Evolutionary conservation across 2,329 filamentous ascomycete species (phyloP).

Genomic region (Scedosporium dehoogii): DNA sequence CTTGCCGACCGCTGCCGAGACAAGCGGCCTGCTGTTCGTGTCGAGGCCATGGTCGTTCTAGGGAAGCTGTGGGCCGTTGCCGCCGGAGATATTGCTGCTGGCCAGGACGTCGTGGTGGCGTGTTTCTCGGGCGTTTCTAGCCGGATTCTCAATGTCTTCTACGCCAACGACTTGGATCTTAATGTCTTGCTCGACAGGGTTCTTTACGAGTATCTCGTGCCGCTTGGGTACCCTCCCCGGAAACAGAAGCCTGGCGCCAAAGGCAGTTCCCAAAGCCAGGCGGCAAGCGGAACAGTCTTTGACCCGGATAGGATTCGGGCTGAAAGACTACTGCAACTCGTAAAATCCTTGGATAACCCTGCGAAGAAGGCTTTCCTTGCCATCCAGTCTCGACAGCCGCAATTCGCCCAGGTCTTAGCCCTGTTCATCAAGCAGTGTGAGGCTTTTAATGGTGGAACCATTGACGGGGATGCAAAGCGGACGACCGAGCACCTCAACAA

Average conservation of each 20-base stretch:
- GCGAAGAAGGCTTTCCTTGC: slow-evolving; percentile 84
- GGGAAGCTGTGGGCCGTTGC: slow-evolving; percentile 91
- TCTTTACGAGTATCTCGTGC: slow-evolving; percentile 80
- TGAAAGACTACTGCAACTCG: slow-evolving; percentile 73
- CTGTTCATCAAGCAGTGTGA: slow-evolving; percentile 80
- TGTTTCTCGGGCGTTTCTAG: slow-evolving; percentile 77
- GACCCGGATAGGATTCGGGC: slow-evolving; percentile 71
- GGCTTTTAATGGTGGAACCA: slow-evolving; percentile 78
- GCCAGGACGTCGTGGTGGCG: slow-evolving; percentile 63
- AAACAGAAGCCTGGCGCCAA: slow-evolving; percentile 48
- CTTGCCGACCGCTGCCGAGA: slow-evolving; percentile 86
- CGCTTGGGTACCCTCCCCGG: slow-evolving; percentile 68
- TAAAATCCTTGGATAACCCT: slow-evolving; percentile 65
- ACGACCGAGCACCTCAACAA: slow-evolving; percentile 62
- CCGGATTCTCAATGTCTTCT: slow-evolving; percentile 77
- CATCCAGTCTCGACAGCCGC: slow-evolving; percentile 68
- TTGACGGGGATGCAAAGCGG: slow-evolving; percentile 59
- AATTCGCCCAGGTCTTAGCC: slow-evolving; percentile 62
- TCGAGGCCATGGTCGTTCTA: slow-evolving; percentile 76
- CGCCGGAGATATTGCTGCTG: slow-evolving; percentile 72
- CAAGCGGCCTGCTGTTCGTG: slow-evolving; percentile 68
- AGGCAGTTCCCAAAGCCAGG: slow-evolving; percentile 46
- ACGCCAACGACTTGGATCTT: slow-evolving; percentile 80
- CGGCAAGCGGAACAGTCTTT: slow-evolving; percentile 19
- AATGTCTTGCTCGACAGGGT: slow-evolving; percentile 78